Percentiles rank a stretch among this genome's conserved stretches.
Conservation (phyloP, 768 basidiomycete species). For the Tephrocybe sp. region DNA sequence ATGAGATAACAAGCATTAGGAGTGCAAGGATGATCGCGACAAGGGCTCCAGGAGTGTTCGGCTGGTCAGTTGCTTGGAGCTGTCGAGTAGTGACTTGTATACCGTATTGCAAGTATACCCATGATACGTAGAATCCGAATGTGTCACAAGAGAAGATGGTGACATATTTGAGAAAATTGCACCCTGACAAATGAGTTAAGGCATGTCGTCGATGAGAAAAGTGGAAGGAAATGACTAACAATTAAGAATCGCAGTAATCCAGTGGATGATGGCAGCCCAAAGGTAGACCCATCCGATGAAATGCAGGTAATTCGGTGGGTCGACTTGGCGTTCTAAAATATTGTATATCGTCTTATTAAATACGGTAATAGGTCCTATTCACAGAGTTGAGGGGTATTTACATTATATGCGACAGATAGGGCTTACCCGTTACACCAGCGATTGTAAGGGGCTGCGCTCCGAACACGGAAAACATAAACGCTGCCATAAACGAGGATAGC, state of each 20-base stretch:
- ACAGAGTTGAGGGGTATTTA: conserved; percentile 1
- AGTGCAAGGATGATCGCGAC: conserved; percentile 73
- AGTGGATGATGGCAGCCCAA: conserved; percentile 86
- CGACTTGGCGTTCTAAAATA: conserved; percentile 54
- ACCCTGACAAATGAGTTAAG: conserved; percentile 42
- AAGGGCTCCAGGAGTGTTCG: conserved; percentile 45
- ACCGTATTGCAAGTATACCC: conserved; percentile 88
- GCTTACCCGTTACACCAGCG: conserved; percentile 80
- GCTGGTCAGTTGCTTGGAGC: conserved; percentile 35
- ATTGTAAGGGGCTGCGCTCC: conserved; percentile 92
- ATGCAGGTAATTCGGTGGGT: conserved; percentile 74
- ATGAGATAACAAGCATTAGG: conserved; percentile 72
- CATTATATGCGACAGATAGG: neutral
- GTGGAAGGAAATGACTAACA: conserved; percentile 35
- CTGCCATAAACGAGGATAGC: conserved; percentile 82
- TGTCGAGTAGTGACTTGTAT: conserved; percentile 81
- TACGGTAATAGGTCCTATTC: conserved; percentile 84
- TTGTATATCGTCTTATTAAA: conserved; percentile 89
- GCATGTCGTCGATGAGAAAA: neutral
- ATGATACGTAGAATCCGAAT: conserved; percentile 91
- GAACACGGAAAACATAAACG: conserved; percentile 82
- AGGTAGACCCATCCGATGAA: conserved; percentile 93
- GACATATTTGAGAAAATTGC: conserved; percentile 82
- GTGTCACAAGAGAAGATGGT: conserved; percentile 90
- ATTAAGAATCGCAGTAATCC: conserved; percentile 76